These are phyloP conservation scores for Phytophthora sansomeana DNA, from an alignment of 352 stramenopile species.

Conservation along the genomic window DNA sequence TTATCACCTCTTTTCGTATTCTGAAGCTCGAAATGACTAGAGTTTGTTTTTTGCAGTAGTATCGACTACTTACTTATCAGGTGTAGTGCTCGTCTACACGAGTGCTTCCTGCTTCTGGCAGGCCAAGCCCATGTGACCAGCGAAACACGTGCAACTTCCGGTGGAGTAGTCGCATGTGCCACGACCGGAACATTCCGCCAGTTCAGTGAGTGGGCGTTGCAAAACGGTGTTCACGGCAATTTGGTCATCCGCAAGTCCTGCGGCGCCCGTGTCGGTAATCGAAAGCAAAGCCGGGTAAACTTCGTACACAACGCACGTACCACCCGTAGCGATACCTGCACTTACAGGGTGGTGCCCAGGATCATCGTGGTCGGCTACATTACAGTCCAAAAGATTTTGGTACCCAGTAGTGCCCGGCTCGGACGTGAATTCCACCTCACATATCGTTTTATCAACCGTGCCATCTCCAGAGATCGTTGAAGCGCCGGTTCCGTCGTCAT, in stretches of 20 bases:
- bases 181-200: constrained; percentile 66
- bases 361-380: constrained; percentile 42
- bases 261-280: no score
- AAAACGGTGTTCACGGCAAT: background rate
- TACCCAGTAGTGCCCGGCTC: constrained; percentile 65
- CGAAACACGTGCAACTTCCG: constrained; percentile 70
- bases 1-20: background rate
- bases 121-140: constrained; percentile 79
- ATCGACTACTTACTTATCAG: no score
- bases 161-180: constrained; percentile 62
- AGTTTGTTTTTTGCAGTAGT: no score
- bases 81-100: constrained; percentile 22
- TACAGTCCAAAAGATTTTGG: constrained; percentile 63
- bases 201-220: constrained; percentile 49
- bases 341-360: constrained; percentile 51
- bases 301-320: constrained; percentile 51
- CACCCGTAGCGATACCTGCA: no score
- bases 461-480: no score
- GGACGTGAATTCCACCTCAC: constrained; percentile 54
- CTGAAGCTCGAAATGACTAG: background rate
- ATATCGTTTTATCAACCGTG: constrained; percentile 34
- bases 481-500: no score
- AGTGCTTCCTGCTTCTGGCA: constrained; percentile 64
- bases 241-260: background rate
- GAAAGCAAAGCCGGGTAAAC: constrained; percentile 27